Percentiles rank a stretch among this genome's conserved stretches.
Evolutionary conservation across 2,329 filamentous ascomycete genomes (phyloP).

Genomic region (Hysterium pulicare): DNA sequence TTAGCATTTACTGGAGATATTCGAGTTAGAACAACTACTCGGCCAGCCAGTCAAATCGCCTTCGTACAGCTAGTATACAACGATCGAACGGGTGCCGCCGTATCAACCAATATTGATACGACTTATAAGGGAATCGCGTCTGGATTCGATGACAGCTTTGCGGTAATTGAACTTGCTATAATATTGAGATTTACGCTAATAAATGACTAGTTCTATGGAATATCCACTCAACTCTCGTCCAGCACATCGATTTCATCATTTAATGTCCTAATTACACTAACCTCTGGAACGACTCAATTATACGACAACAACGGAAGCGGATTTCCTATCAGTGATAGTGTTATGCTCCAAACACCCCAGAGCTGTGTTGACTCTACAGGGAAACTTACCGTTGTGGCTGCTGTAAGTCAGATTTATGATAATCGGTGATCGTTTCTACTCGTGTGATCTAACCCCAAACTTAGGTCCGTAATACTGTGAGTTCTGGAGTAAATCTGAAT

Average conservation of each 20-base stretch:
- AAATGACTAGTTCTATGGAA: conserved; percentile 24
- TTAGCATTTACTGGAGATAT: conserved; percentile 55
- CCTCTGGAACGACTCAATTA: conserved; percentile 44
- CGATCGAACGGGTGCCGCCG: conserved; percentile 49
- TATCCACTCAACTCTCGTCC: conserved; percentile 49
- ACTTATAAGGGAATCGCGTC: conserved; percentile 47
- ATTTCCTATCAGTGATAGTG: conserved; percentile 54
- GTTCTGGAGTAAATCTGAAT: conserved; percentile 13
- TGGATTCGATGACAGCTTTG: conserved; percentile 61
- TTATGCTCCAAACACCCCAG: conserved; percentile 56
- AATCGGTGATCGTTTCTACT: not conserved
- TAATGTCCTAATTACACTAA: conserved; percentile 50
- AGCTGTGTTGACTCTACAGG: conserved; percentile 47
- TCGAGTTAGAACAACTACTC: conserved; percentile 53
- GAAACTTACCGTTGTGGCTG: conserved; percentile 23
- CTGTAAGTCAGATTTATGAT: conserved; percentile 11
- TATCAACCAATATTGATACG: conserved; percentile 46
- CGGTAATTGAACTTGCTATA: conserved; percentile 38
- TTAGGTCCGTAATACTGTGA: conserved; percentile 14
- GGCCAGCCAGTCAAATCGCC: conserved; percentile 42
- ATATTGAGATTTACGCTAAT: not conserved
- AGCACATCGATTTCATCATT: conserved; percentile 62
- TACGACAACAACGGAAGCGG: conserved; percentile 58
- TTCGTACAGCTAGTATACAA: conserved; percentile 55
- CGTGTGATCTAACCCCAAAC: not conserved